Evolutionary conservation across 345 rosid genomes (phyloP).

Genomic region (Garcia nutans): DNA sequence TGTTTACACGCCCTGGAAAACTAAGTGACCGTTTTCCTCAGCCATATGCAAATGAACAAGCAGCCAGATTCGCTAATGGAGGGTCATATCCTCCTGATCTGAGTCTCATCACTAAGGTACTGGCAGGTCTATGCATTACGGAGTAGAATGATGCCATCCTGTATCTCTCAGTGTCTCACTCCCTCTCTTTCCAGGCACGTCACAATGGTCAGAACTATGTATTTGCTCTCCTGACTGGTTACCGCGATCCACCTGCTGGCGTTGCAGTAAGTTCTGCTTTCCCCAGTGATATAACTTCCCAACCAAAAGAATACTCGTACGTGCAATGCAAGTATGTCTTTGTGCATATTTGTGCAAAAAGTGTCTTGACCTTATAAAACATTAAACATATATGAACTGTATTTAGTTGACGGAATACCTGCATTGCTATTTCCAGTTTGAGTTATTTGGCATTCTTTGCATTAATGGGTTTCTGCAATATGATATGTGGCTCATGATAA

Average conservation of each 20-base stretch:
- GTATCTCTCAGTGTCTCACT: constrained; percentile 4
- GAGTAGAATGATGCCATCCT: background rate
- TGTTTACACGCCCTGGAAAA: constrained; percentile 97
- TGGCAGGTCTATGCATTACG: constrained; percentile 5
- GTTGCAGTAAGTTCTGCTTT: constrained; percentile 50
- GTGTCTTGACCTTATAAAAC: no score
- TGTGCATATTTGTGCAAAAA: background rate
- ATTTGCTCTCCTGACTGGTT: constrained; percentile 93
- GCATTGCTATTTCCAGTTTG: no score
- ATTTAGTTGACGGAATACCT: no score
- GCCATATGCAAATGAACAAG: constrained; percentile 88
- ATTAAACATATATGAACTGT: no score
- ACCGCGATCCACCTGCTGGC: constrained; percentile 99
- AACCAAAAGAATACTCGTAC: no score
- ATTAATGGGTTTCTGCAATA: no score
- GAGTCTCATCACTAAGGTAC: constrained; percentile 96
- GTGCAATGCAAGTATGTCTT: background rate
- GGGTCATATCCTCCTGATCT: constrained; percentile 99
- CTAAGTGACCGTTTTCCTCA: constrained; percentile 94
- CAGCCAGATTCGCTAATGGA: constrained; percentile 99
- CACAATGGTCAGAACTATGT: constrained; percentile 98
- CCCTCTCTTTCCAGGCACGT: constrained; percentile 69
- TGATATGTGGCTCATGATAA: no score
- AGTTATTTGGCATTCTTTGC: background rate
- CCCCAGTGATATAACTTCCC: background rate